Conservation (phyloP, 257 asterid genomes). For the Forsythia suspensa region DNA sequence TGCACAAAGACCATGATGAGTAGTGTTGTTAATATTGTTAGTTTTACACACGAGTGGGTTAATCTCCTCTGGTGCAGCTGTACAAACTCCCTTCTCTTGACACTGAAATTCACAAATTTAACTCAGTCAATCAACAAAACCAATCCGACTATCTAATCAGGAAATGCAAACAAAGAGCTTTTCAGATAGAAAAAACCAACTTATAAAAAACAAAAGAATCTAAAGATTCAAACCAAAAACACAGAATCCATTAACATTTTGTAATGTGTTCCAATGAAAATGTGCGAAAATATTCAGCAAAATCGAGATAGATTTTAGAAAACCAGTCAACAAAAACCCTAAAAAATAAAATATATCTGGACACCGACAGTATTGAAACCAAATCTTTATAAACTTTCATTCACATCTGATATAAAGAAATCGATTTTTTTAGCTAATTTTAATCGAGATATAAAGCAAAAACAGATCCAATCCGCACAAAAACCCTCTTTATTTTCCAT, state of each 20-base stretch:
- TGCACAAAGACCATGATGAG: conserved; percentile 73
- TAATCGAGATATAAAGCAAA: neutral
- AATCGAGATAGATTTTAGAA: neutral
- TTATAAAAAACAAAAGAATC: neutral
- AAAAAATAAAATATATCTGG: neutral
- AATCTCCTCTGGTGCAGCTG: conserved; percentile 33
- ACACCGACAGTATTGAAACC: neutral
- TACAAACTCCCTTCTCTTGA: conserved; percentile 28
- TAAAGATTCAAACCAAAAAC: neutral
- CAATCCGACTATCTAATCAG: neutral
- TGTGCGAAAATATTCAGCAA: neutral
- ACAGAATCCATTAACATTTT: no score
- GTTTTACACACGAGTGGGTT: conserved; percentile 26
- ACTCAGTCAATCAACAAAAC: conserved; percentile 10
- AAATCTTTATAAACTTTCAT: neutral
- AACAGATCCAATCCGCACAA: neutral
- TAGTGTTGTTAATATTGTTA: conserved; percentile 23
- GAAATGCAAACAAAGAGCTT: neutral
- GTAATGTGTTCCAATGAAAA: neutral
- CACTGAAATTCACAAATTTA: conserved; percentile 38
- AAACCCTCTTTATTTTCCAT: neutral
- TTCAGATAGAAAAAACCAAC: neutral
- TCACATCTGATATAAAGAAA: neutral
- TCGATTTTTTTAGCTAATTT: neutral
- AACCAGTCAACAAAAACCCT: neutral